Percentiles rank a stretch among this genome's conserved stretches.
phyloP scores from a whole-genome alignment of 345 rosid genomes.

The Capsella bursapastoris region DNA sequence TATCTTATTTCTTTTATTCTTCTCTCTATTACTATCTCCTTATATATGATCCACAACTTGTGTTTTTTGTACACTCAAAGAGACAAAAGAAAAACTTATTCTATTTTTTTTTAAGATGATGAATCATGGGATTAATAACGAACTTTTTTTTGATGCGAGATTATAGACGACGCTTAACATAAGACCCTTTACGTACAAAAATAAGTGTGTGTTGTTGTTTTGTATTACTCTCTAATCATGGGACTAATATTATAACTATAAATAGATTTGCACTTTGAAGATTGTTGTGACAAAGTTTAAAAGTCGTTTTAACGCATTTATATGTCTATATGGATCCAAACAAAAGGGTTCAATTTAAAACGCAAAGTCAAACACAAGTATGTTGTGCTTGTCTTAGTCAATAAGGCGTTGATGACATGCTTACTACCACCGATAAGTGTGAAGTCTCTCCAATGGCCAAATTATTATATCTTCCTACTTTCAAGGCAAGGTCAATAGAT shows the following conservation, averaged over 20 bases:
- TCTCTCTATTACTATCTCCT: background rate
- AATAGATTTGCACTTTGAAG: background rate
- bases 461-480: background rate
- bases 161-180: too few relatives aligned
- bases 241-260: background rate
- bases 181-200: too few relatives aligned
- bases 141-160: background rate
- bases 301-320: background rate
- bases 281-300: background rate
- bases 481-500: slow-evolving; percentile 11
- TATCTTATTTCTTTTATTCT: slow-evolving; percentile 21
- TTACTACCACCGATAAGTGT: slow-evolving; percentile 5
- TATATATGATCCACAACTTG: slow-evolving; percentile 17
- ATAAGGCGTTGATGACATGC: slow-evolving; percentile 8
- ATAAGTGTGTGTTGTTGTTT: too few relatives aligned
- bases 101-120: background rate
- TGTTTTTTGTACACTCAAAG: too few relatives aligned
- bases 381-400: slow-evolving; percentile 29
- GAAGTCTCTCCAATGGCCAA: background rate
- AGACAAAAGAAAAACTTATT: too few relatives aligned
- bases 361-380: slow-evolving; percentile 4
- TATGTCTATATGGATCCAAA: background rate
- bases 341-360: background rate
- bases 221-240: too few relatives aligned
- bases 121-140: background rate